These are phyloP conservation scores for Salix dunnii DNA, from an alignment of 345 rosid genomes.

Conservation along the genomic window DNA sequence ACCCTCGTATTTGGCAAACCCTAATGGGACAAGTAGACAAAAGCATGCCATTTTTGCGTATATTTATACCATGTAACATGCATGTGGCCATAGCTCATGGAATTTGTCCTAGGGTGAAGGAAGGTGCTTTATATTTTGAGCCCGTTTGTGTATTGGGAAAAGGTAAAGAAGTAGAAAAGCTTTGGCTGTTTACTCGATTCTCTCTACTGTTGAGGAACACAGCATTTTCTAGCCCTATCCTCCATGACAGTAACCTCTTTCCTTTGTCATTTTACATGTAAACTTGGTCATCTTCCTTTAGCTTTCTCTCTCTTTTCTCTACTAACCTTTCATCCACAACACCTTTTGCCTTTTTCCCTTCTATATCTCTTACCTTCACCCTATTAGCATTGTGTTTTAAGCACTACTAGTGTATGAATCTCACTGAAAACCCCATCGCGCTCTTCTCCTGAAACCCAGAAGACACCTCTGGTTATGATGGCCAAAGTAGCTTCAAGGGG, in stretches of 20 bases:
- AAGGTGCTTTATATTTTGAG: constrained; percentile 5
- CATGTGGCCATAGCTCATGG: constrained; percentile 9
- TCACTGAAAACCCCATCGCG: constrained; percentile 17
- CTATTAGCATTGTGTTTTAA: constrained; percentile 27
- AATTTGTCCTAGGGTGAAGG: constrained; percentile 7
- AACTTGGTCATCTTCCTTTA: constrained; percentile 12
- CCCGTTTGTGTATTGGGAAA: neutral
- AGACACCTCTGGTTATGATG: constrained; percentile 32
- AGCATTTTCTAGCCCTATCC: constrained; percentile 25
- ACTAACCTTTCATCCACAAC: constrained; percentile 25
- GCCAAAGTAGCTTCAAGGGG: constrained; percentile 30
- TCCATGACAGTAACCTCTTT: constrained; percentile 51
- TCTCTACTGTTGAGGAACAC: constrained; percentile 2
- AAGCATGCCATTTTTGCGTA: neutral
- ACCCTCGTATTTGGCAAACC: neutral
- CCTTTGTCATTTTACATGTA: constrained; percentile 17
- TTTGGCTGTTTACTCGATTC: constrained; percentile 16
- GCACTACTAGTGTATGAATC: constrained; percentile 14
- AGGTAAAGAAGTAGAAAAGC: constrained; percentile 4
- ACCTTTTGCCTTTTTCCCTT: constrained; percentile 10
- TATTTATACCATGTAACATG: neutral
- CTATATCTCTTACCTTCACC: constrained; percentile 14
- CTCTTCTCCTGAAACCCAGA: constrained; percentile 29
- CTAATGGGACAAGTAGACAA: neutral
- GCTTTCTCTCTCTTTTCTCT: constrained; percentile 2